phyloP scores from a whole-genome alignment of 2,329 filamentous ascomycete species.

The Colletotrichum chlorophyti region DNA sequence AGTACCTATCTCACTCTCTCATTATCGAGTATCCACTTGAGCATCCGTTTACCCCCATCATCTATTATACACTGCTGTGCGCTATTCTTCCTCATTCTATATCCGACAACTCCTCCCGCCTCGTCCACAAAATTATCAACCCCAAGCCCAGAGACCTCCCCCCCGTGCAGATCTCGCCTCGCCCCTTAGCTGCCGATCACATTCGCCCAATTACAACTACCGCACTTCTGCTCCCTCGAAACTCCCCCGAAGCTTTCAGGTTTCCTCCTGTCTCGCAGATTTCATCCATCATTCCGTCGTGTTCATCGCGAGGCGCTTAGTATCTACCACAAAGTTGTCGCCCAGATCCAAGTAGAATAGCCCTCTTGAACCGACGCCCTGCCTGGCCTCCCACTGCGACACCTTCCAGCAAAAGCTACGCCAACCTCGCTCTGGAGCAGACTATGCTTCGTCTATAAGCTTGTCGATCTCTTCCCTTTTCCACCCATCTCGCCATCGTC shows the following conservation, averaged over 20 bases:
- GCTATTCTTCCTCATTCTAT: constrained; percentile 5
- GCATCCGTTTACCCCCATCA: too few species aligned
- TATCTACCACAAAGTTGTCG: not conserved
- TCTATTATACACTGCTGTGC: too few species aligned
- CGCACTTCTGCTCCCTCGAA: constrained; percentile 3
- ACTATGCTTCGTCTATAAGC: constrained; percentile 27
- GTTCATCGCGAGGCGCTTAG: constrained; percentile 2
- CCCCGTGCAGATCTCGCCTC: constrained; percentile 23
- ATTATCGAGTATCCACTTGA: too few species aligned
- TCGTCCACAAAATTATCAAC: not conserved
- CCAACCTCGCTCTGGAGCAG: constrained; percentile 18
- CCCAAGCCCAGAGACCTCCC: constrained; percentile 6
- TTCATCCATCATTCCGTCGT: not conserved
- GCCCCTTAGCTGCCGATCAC: constrained; percentile 20
- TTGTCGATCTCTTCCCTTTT: constrained; percentile 18
- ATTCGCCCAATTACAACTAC: constrained; percentile 16
- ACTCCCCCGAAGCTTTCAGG: not conserved
- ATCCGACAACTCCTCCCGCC: constrained; percentile 8
- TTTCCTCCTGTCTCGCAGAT: constrained; percentile 3
- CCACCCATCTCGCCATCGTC: constrained; percentile 38
- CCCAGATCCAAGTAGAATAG: not conserved
- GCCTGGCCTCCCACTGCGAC: not conserved
- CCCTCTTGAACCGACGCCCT: not conserved
- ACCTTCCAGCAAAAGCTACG: constrained; percentile 1
- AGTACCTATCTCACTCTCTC: too few species aligned